phyloP scores from a whole-genome alignment of 139 green algal species.

The Penium margaritaceum region DNA sequence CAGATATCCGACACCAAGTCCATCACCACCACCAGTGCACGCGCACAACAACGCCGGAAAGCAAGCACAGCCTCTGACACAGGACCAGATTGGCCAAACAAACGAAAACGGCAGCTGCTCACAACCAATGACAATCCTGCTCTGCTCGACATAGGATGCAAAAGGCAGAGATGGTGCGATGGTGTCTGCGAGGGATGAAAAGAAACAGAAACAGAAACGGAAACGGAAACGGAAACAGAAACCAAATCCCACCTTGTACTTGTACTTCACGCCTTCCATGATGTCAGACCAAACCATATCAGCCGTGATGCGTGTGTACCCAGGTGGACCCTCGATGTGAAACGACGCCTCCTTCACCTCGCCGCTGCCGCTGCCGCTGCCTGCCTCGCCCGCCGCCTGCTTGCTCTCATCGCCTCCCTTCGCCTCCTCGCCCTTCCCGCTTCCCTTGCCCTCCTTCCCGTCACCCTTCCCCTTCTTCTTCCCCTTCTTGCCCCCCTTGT shows the following conservation, averaged over 20 bases:
- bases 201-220: neutral
- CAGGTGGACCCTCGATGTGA: constrained; percentile 9
- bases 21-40: too few species aligned
- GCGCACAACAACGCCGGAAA: too few species aligned
- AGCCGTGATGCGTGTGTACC: constrained; percentile 39
- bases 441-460: neutral
- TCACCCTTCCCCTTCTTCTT: constrained; percentile 28
- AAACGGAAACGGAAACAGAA: neutral
- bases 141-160: too few species aligned
- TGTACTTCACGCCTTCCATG: constrained; percentile 32
- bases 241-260: constrained; percentile 36
- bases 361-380: neutral
- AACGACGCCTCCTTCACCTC: constrained; percentile 7
- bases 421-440: neutral
- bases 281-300: constrained; percentile 45
- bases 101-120: too few species aligned
- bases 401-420: constrained; percentile 9
- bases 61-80: too few species aligned
- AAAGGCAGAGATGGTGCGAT: too few species aligned
- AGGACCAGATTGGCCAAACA: too few species aligned
- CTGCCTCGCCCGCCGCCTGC: neutral
- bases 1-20: too few species aligned
- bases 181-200: too few species aligned
- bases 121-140: too few species aligned
- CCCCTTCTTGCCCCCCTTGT: constrained; percentile 6